Percentiles rank a stretch among this genome's conserved stretches.
Conservation (phyloP, 2,329 filamentous ascomycete genomes). For the Aspergillus quadrilineatus region DNA sequence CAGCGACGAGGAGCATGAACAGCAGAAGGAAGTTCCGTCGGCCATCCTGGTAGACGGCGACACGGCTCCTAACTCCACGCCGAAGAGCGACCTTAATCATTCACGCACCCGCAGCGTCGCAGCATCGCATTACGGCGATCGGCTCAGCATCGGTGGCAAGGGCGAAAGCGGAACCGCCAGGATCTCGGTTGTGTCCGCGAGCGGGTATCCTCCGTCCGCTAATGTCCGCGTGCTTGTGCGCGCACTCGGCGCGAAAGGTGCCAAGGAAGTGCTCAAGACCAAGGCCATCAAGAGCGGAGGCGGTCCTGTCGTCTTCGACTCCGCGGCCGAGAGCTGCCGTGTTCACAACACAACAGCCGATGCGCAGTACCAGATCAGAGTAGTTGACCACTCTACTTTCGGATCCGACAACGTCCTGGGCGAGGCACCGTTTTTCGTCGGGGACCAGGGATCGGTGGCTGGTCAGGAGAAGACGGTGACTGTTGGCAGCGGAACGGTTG, state of each 20-base stretch:
- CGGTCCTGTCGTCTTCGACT: constrained; percentile 66
- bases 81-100: constrained; percentile 40
- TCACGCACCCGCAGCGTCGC: constrained; percentile 49
- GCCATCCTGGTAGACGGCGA: constrained; percentile 32
- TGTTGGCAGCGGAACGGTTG: constrained; percentile 70
- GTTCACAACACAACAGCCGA: constrained; percentile 72
- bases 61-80: constrained; percentile 19
- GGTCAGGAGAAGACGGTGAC: constrained; percentile 70
- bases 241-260: constrained; percentile 63
- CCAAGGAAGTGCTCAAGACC: constrained; percentile 84
- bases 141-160: constrained; percentile 54
- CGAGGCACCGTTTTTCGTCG: constrained; percentile 86
- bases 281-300: constrained; percentile 75
- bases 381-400: constrained; percentile 82
- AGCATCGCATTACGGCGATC: constrained; percentile 49
- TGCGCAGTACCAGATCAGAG: constrained; percentile 79
- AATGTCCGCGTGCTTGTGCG: constrained; percentile 77
- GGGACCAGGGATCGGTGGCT: constrained; percentile 66
- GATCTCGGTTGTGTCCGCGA: constrained; percentile 76
- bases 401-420: constrained; percentile 80
- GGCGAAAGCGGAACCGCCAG: constrained; percentile 71
- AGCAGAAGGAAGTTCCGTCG: constrained; percentile 23
- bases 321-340: constrained; percentile 69
- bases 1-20: constrained; percentile 25
- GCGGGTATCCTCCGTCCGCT: constrained; percentile 71